phyloP scores from a whole-genome alignment of 2,329 filamentous ascomycete genomes.

The Colletotrichum viniferum region DNA sequence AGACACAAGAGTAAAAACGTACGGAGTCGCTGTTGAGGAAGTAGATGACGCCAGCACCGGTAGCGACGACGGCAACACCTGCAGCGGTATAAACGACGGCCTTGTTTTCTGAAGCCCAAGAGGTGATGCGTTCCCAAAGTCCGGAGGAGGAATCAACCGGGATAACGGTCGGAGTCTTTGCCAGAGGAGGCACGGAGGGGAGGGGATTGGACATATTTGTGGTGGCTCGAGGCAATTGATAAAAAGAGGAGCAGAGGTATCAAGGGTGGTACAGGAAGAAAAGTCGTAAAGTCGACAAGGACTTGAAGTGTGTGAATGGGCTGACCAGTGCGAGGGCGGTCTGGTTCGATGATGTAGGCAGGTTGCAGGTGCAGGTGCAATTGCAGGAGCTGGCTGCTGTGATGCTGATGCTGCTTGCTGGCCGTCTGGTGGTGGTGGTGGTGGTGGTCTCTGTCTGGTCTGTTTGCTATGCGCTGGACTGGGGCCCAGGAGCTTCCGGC shows the following conservation, averaged over 20 bases:
- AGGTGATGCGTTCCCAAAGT: slow-evolving; percentile 87
- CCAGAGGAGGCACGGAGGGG: slow-evolving; percentile 50
- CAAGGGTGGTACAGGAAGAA: background rate
- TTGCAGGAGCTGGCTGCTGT: slow-evolving; percentile 4
- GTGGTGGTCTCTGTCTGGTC: background rate
- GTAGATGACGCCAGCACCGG: slow-evolving; percentile 90
- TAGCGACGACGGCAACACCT: slow-evolving; percentile 89
- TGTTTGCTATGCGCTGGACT: slow-evolving; percentile 14
- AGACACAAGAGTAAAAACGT: slow-evolving; percentile 23
- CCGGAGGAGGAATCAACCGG: slow-evolving; percentile 66
- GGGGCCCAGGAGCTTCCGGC: background rate
- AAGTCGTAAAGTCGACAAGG: background rate
- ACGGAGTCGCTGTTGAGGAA: slow-evolving; percentile 73
- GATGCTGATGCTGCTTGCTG: slow-evolving; percentile 1
- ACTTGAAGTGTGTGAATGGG: slow-evolving; percentile 7
- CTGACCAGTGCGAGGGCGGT: slow-evolving; percentile 4
- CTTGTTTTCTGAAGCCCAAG: slow-evolving; percentile 96
- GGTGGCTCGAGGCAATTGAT: slow-evolving; percentile 24
- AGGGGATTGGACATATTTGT: slow-evolving; percentile 48
- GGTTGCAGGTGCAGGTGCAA: slow-evolving; percentile 30
- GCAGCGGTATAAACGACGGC: slow-evolving; percentile 95
- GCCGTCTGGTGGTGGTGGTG: background rate
- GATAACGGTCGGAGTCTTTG: slow-evolving; percentile 46
- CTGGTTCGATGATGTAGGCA: slow-evolving; percentile 33
- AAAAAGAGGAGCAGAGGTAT: slow-evolving; percentile 25